These are phyloP conservation scores for Actinomortierella wolfii DNA, from an alignment of 371 early-diverging fungal species.

Conservation along the genomic window DNA sequence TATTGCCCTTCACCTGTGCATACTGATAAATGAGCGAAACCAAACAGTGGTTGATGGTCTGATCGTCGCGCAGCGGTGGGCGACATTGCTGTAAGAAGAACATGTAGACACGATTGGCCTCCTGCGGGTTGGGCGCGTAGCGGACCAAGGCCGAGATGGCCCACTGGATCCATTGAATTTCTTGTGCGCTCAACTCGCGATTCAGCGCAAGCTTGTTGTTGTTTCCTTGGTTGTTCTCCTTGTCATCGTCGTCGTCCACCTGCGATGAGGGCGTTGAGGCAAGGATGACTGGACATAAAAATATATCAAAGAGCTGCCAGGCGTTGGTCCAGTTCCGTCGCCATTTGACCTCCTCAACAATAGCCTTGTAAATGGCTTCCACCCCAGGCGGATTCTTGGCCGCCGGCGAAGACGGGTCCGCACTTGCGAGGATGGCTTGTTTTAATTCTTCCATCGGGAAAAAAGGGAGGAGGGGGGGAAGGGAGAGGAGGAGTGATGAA, in stretches of 20 bases:
- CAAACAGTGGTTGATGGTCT: slow-evolving; percentile 35
- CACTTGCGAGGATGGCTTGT: not conserved
- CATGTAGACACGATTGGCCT: slow-evolving; percentile 28
- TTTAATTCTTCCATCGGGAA: not conserved
- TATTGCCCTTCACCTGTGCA: slow-evolving; percentile 7
- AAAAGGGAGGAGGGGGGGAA: not conserved
- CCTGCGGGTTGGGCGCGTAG: slow-evolving; percentile 28
- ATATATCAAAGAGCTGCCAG: slow-evolving; percentile 17
- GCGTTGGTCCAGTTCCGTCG: slow-evolving; percentile 24
- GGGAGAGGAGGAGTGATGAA: not conserved
- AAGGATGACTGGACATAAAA: slow-evolving; percentile 24
- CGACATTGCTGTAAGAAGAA: slow-evolving; percentile 27
- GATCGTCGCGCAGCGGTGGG: slow-evolving; percentile 27
- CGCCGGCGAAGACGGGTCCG: not conserved
- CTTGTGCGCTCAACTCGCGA: not conserved
- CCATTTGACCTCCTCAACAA: slow-evolving; percentile 18
- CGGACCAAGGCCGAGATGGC: slow-evolving; percentile 35
- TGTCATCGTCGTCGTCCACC: not conserved
- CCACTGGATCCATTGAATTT: slow-evolving; percentile 10
- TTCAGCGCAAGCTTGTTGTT: slow-evolving; percentile 7
- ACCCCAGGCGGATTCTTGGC: slow-evolving; percentile 3
- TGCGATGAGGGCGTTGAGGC: not conserved
- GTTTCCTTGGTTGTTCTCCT: not conserved
- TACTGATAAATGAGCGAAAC: slow-evolving; percentile 39
- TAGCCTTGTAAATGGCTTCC: slow-evolving; percentile 17